Base-by-base conservation (phyloP, 768 basidiomycete genomes). In the Psilocybe cubensis region DNA sequence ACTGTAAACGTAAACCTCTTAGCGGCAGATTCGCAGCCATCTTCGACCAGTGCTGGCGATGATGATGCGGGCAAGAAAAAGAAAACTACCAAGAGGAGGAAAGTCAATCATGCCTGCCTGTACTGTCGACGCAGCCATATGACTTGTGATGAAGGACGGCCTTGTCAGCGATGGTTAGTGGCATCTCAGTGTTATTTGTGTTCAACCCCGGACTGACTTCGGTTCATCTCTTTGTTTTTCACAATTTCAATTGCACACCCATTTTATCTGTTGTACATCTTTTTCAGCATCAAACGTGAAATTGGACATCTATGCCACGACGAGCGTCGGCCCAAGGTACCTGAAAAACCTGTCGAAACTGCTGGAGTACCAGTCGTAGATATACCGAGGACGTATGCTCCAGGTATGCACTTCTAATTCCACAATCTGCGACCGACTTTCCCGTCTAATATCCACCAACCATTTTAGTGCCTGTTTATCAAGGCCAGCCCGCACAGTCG, bases 301-400 rank as follows among this genome's bases (percentile, higher is more conserved):
- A 98, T 98, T 59, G 92, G 94, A 0, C 94, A 97, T 75, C 79
- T 96, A 12, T 97, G 95, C 67, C 91, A 93, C 64, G 96, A 96
- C 70, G 94, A 96, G 68, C 84, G 84, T 56, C 80, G 86, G 46
- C 79, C 80, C 1, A 86, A 85, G 66, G 70, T 68, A 17, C 61
- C 67, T 41, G 80, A 80, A 8, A 86, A 85, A 58, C 76, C 70
- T 56, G 47, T 70, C 0, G 17, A 70, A 18, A 41, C 73, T 10
- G 33, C 76, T 33, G 61, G 60, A 12, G 61, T 62, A 3, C 50
- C 69, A 9, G 72, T 58, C 27, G 62, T 68, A 2, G 76, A 79
- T 41, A 52, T 79, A 33, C 62, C 77, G 23, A 70, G 76, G 52
- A 63, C 69, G n/a, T 83, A 80, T 67, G 70, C 77, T 62, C 80